Evolutionary conservation across 192 early-diverging fungal genomes (phyloP).

Genomic region (Backusella mclennaniae): DNA sequence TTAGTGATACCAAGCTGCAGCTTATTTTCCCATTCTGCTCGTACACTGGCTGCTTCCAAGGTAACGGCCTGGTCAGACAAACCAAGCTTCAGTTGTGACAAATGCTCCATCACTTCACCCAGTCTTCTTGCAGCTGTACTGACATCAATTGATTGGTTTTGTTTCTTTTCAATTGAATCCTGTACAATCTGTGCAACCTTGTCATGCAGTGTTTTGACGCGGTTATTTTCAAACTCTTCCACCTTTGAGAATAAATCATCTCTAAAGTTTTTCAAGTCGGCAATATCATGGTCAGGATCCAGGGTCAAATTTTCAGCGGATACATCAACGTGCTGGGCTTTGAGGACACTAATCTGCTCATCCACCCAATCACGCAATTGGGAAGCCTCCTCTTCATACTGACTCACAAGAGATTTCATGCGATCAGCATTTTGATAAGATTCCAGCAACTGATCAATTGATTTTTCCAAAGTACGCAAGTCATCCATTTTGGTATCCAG

Average conservation of each 20-base stretch:
- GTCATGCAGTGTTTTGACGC: constrained; percentile 20
- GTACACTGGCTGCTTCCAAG: constrained; percentile 14
- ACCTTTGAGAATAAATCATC: constrained; percentile 1
- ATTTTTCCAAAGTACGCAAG: constrained; percentile 2
- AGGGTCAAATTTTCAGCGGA: background rate
- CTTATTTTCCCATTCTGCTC: constrained; percentile 17
- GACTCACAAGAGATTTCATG: constrained; percentile 4
- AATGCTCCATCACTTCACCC: constrained; percentile 14
- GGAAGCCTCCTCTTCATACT: constrained; percentile 19
- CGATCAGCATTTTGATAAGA: constrained; percentile 4
- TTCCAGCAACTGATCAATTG: background rate
- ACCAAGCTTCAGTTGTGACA: constrained; percentile 15
- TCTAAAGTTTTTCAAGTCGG: background rate
- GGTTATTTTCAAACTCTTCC: constrained; percentile 19
- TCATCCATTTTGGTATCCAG: constrained; percentile 13
- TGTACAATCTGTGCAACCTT: constrained; percentile 19
- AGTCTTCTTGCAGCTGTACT: constrained; percentile 14
- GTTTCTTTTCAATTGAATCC: constrained; percentile 13
- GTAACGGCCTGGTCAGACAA: constrained; percentile 17
- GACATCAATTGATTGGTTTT: constrained; percentile 11
- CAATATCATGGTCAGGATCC: background rate
- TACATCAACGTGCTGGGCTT: constrained; percentile 25
- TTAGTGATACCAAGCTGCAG: background rate
- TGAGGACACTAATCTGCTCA: constrained; percentile 11
- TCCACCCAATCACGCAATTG: constrained; percentile 23